Base-by-base conservation (phyloP, 1,284 basidiomycete species). In the Volvariella volvacea region DNA sequence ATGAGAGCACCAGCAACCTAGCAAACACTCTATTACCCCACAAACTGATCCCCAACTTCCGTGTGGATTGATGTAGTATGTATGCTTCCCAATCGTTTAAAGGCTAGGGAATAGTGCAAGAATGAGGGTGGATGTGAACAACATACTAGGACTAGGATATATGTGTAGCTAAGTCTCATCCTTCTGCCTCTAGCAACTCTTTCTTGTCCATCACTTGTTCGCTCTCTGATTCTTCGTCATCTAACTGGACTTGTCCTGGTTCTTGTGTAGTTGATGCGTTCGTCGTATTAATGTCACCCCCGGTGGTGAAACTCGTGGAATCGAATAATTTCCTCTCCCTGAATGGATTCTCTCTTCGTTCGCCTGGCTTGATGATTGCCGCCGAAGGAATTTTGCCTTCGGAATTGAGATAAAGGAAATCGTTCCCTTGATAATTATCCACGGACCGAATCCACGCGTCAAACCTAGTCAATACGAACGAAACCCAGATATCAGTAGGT, bases 361-460 rank as follows among this genome's bases (percentile, higher is more conserved):
- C 68, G 44, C 78, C 77, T 53, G 72, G 78, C 56, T 74, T 78
- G 55, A 84, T 70, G 36, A 88, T 71, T 3, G 85, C 80, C 12
- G 66, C 70, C 1, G 75, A 63, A 0, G 88, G 88, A 34, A 93
- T 80, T 38, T 71, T 71, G 1, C 87, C 90, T 55, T 76, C 73
- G 0, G 77, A 68, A 54, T 88, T 91, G 43, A 88, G 66, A 54
- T 83, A 88, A 20, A 75, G 62, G 39, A 88, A 62, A 58, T 89
- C 85, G 47, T 73, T 70, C 3, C 88, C 88, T 3, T 70, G 64
- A 54, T 90, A 90, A 4, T 67, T 55, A 55, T 90, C 87, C 21
- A 88, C 68, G 16, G 72, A 69, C 28, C 77, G 76, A 39, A 88
- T 67, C 87, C 87, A 90, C 10, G 76, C 73, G 54, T 88, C 82